Evolutionary conservation across 2,329 filamentous ascomycete genomes (phyloP).

Genomic region (Pyrenophora teres): DNA sequence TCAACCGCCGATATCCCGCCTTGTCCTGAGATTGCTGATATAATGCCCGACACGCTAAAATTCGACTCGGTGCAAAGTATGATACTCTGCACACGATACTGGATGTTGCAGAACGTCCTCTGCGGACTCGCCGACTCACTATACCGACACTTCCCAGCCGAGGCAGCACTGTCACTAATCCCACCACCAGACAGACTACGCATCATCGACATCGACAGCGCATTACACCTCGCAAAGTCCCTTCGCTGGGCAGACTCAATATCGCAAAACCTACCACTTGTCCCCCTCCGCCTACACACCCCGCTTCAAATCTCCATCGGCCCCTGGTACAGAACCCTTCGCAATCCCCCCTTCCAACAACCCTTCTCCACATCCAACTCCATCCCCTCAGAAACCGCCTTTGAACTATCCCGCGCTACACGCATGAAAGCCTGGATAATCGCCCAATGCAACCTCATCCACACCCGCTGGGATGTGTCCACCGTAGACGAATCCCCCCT

Average conservation of each 20-base stretch:
- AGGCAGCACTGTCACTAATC: constrained; percentile 21
- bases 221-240: constrained; percentile 27
- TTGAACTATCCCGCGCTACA: constrained; percentile 16
- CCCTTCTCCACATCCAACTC: not conserved
- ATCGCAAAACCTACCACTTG: constrained; percentile 29
- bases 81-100: constrained; percentile 33
- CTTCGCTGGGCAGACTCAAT: constrained; percentile 26
- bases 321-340: constrained; percentile 31
- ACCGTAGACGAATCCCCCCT: constrained; percentile 26
- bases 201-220: constrained; percentile 26
- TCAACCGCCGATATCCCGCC: constrained; percentile 16
- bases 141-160: constrained; percentile 28
- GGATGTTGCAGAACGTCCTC: constrained; percentile 31
- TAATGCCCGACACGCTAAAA: constrained; percentile 23
- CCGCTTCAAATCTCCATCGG: constrained; percentile 34
- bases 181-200: constrained; percentile 21
- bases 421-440: constrained; percentile 33
- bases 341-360: constrained; percentile 6
- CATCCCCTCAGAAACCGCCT: not conserved
- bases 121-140: constrained; percentile 33
- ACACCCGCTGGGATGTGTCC: constrained; percentile 30
- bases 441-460: constrained; percentile 28
- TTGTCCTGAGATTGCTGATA: constrained; percentile 22
- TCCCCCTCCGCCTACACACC: constrained; percentile 36
- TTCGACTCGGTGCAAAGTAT: constrained; percentile 32